Evolutionary conservation across 495 filamentous ascomycete genomes (phyloP), one percentile per base, ranked within the genome.

Genomic region (Sporormia fimetaria): DNA sequence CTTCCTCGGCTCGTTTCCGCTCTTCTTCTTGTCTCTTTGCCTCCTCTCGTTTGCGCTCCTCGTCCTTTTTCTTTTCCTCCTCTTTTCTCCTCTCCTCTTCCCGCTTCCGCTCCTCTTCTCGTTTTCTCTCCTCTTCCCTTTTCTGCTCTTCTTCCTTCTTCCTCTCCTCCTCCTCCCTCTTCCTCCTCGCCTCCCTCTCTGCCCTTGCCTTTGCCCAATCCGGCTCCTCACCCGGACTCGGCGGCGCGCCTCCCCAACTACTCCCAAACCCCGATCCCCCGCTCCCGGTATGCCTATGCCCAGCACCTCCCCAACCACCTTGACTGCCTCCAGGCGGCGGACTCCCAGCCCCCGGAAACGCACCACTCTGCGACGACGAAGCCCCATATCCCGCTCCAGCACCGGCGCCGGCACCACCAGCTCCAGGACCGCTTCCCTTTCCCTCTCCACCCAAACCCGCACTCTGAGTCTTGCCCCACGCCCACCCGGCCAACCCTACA

Each of bases 401-500:
- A 17, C 23, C 36, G 30, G 27, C 52, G 23, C 49, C 42, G 10
- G 33, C 34, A 24, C 47, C 42, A 21, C 44, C 25, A n/a, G n/a
- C 42, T 22, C 12, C 40, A 16, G 43, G 34, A 5, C 46, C 40
- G 30, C 14, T 30, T 18, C 43, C 47, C 5, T 32, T 30, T 21
- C 42, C 39, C 22, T 40, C 35, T 34, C 39, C 31, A 7, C 41
- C 34, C 7, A 17, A 15, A n/a, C 41, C 55, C 11, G 49, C 57
- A 12, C 52, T 55, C 56, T 84, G 80, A 18, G 68, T 74, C 49
- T 73, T 71, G 3, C 83, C 84, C 56, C 76, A 67, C 3, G 75
- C 71, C 83, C 82, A 94, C 0, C 76, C 80, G 7, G 73, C 81
- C 8, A 88, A 48, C 3, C 78, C 85, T n/a, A 88, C 73, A 1